phyloP scores from a whole-genome alignment of 805 yeast species.

The Saccharomycopsis schoenii region DNA sequence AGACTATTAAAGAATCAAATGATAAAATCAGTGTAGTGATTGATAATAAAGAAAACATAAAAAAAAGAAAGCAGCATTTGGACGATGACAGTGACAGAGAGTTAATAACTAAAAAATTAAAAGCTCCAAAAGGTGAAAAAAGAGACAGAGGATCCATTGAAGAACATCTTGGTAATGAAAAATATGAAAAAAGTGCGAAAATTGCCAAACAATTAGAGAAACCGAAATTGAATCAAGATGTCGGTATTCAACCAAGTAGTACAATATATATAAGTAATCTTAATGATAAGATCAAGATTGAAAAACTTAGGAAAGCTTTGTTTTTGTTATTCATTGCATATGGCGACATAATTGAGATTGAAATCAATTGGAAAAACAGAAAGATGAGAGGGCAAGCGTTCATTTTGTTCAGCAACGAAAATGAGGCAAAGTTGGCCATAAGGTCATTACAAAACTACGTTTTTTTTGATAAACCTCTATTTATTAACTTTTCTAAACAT shows the following conservation, averaged over 20 bases:
- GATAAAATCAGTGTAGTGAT: not conserved
- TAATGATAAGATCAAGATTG: slow-evolving; percentile 42
- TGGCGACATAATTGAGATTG: slow-evolving; percentile 54
- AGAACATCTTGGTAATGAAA: not conserved
- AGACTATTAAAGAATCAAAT: not conserved
- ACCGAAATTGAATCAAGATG: not conserved
- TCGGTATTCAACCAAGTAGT: slow-evolving; percentile 24
- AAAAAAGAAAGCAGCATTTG: not conserved
- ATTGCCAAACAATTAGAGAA: not conserved
- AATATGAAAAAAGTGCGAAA: not conserved
- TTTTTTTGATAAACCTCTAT: slow-evolving; percentile 45
- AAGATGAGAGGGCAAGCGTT: slow-evolving; percentile 61
- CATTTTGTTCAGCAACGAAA: slow-evolving; percentile 38
- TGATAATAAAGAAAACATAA: not conserved
- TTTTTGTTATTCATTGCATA: slow-evolving; percentile 50
- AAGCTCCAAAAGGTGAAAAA: not conserved
- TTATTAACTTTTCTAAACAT: slow-evolving; percentile 33
- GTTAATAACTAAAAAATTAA: not conserved
- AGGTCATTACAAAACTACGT: slow-evolving; percentile 35
- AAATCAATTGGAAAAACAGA: slow-evolving; percentile 28
- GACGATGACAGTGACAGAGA: not conserved
- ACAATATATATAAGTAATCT: slow-evolving; percentile 54
- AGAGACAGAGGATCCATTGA: not conserved
- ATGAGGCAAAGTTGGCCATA: slow-evolving; percentile 43
- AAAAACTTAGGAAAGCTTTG: slow-evolving; percentile 40